Percentiles rank a stretch among this genome's conserved stretches.
Conservation (phyloP, 352 stramenopile genomes). For the Phytopythium kandeliae region DNA sequence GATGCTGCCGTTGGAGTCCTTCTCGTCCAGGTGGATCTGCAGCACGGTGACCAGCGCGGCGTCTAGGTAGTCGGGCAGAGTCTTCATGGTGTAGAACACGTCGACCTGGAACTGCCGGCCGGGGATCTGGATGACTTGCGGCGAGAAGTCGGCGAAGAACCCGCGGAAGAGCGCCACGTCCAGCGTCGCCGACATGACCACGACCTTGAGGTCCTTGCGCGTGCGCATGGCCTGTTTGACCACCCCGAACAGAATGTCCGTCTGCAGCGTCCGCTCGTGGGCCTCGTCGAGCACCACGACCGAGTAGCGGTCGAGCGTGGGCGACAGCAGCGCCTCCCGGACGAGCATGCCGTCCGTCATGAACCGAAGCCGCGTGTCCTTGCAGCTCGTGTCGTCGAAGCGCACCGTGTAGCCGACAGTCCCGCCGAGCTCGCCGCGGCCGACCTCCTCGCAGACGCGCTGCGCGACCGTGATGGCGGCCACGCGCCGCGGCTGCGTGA, state of each 20-base stretch:
- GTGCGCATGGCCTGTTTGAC: conserved; percentile 79
- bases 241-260: conserved; percentile 89
- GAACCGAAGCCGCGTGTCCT: conserved; percentile 92
- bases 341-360: conserved; percentile 92
- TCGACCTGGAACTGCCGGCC: conserved; percentile 88
- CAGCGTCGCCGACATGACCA: conserved; percentile 98
- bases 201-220: conserved; percentile 87
- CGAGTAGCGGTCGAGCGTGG: conserved; percentile 71
- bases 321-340: conserved; percentile 71
- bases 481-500: conserved; percentile 78
- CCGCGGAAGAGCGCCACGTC: conserved; percentile 91
- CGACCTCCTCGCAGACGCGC: conserved; percentile 67
- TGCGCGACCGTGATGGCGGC: conserved; percentile 82
- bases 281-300: conserved; percentile 86
- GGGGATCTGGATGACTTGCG: conserved; percentile 81
- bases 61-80: conserved; percentile 88
- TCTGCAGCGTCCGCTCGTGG: conserved; percentile 84
- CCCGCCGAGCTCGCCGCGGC: conserved; percentile 37
- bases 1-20: conserved; percentile 81
- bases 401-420: conserved; percentile 91
- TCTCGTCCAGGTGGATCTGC: conserved; percentile 87
- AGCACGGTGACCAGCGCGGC: conserved; percentile 82
- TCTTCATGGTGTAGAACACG: conserved; percentile 86
- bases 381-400: conserved; percentile 91
- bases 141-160: conserved; percentile 91